These are phyloP conservation scores for Fusarium compactum DNA, from an alignment of 2,329 filamentous ascomycete species.

Conservation along the genomic window DNA sequence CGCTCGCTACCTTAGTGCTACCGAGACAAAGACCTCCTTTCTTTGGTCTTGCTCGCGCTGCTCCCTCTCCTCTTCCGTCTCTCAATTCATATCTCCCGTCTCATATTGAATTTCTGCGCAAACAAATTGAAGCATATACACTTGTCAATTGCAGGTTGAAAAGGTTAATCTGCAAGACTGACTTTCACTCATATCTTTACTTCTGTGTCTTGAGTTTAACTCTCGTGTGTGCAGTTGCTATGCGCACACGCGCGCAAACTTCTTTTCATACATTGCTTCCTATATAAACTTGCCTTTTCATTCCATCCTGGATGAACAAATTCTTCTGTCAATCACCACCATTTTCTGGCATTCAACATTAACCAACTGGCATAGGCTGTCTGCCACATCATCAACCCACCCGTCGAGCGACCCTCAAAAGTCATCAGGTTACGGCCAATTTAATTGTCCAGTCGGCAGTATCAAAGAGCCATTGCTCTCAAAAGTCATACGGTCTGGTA, in stretches of 20 bases:
- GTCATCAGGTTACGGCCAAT: conserved; percentile 45
- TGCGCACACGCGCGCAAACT: conserved; percentile 46
- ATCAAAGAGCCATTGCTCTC: conserved; percentile 39
- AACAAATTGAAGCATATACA: conserved; percentile 9
- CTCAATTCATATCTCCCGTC: conserved; percentile 4
- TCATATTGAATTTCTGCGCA: conserved; percentile 24
- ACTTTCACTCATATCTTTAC: conserved; percentile 6
- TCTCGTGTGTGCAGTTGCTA: conserved; percentile 32
- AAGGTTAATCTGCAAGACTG: conserved; percentile 13
- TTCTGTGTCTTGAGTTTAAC: conserved; percentile 7
- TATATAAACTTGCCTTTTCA: conserved; percentile 19
- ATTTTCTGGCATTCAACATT: conserved; percentile 1
- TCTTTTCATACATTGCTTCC: not conserved
- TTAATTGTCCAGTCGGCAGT: conserved; percentile 34
- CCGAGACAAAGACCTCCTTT: conserved; percentile 18
- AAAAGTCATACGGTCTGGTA: conserved; percentile 48
- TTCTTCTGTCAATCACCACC: not conserved
- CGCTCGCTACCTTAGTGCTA: not conserved
- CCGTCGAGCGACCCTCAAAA: conserved; percentile 30
- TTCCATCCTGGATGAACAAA: not conserved
- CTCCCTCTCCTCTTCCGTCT: conserved; percentile 1
- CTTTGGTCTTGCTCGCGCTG: conserved; percentile 9
- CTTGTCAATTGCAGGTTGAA: conserved; percentile 10
- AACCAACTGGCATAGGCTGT: not conserved
- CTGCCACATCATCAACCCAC: conserved; percentile 39